Evolutionary conservation across 1,284 basidiomycete species (phyloP).

Genomic region (Mycena sp.): DNA sequence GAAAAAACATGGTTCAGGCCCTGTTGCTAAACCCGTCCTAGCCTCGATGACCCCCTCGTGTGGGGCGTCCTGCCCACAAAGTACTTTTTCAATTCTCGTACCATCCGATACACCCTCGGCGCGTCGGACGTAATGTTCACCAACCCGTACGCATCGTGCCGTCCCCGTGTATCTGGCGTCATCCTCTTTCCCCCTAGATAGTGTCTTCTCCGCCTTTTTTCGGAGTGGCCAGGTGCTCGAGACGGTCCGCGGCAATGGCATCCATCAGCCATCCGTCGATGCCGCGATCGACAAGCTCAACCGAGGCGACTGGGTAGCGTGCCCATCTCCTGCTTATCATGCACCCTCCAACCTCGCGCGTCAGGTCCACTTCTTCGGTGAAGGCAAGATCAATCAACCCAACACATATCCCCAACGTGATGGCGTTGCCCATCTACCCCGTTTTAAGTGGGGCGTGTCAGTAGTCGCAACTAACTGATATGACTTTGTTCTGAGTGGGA

Average conservation of each 20-base stretch:
- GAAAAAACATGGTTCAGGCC: neutral
- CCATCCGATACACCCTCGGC: slow-evolving; percentile 86
- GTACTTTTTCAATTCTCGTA: slow-evolving; percentile 67
- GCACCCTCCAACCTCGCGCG: slow-evolving; percentile 7
- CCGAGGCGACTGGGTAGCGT: slow-evolving; percentile 87
- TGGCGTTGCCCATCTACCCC: slow-evolving; percentile 59
- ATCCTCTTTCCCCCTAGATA: slow-evolving; percentile 37
- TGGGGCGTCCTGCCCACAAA: slow-evolving; percentile 84
- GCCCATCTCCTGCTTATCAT: slow-evolving; percentile 7
- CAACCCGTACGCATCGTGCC: slow-evolving; percentile 70
- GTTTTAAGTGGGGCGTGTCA: slow-evolving; percentile 98
- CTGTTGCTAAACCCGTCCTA: slow-evolving; percentile 40
- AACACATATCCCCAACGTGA: slow-evolving; percentile 55
- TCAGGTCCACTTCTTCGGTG: slow-evolving; percentile 93
- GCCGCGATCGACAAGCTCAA: slow-evolving; percentile 83
- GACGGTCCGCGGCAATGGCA: slow-evolving; percentile 89
- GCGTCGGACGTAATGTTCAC: slow-evolving; percentile 98
- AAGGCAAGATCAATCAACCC: slow-evolving; percentile 91
- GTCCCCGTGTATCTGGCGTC: slow-evolving; percentile 2
- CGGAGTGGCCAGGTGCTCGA: slow-evolving; percentile 92
- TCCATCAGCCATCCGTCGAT: slow-evolving; percentile 91
- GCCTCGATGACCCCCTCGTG: slow-evolving; percentile 80
- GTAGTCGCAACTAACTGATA: slow-evolving; percentile 45
- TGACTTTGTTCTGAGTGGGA: neutral
- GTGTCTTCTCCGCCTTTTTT: slow-evolving; percentile 87